A percentile compares a stretch with the other conserved stretches of the same genome.
Evolutionary conservation across 2,329 filamentous ascomycete genomes (phyloP).

Genomic region (Hypocrella siamensis): DNA sequence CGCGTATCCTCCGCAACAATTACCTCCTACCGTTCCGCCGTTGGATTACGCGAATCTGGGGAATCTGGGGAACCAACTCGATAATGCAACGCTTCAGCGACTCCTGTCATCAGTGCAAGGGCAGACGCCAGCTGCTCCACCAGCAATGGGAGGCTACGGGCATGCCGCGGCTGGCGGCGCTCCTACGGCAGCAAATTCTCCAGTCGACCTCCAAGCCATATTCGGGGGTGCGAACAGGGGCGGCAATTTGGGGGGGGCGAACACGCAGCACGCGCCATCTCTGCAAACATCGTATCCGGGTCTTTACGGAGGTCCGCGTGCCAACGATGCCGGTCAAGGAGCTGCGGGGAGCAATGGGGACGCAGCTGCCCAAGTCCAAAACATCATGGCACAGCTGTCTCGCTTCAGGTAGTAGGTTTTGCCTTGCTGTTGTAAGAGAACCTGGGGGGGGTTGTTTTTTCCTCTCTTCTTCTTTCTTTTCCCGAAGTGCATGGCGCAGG

Average conservation of each 20-base stretch:
- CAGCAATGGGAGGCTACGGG: conserved; percentile 2
- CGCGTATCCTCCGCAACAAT: conserved; percentile 18
- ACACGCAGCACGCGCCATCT: conserved; percentile 8
- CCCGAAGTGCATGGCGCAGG: too few species aligned
- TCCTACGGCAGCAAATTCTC: conserved; percentile 11
- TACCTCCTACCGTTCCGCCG: conserved; percentile 15
- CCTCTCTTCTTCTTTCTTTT: background rate
- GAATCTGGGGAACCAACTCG: conserved; percentile 50
- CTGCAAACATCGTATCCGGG: conserved; percentile 13
- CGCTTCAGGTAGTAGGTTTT: conserved; percentile 38
- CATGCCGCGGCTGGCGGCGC: conserved; percentile 3
- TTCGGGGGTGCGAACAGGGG: too few species aligned
- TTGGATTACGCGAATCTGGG: conserved; percentile 36
- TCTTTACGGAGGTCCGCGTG: conserved; percentile 14
- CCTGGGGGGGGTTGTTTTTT: background rate
- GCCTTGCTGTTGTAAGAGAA: background rate
- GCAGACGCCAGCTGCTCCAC: conserved; percentile 1
- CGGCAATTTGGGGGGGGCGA: conserved; percentile 18
- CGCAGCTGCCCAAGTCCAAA: conserved; percentile 43
- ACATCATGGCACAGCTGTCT: conserved; percentile 60
- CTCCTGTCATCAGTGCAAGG: conserved; percentile 43
- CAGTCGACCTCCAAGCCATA: conserved; percentile 30
- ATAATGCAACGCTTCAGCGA: conserved; percentile 54
- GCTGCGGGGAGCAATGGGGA: conserved; percentile 12
- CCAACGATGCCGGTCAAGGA: conserved; percentile 11